Evolutionary conservation across 2,329 filamentous ascomycete species (phyloP).

Genomic region (Hymenoscyphus infarciens): DNA sequence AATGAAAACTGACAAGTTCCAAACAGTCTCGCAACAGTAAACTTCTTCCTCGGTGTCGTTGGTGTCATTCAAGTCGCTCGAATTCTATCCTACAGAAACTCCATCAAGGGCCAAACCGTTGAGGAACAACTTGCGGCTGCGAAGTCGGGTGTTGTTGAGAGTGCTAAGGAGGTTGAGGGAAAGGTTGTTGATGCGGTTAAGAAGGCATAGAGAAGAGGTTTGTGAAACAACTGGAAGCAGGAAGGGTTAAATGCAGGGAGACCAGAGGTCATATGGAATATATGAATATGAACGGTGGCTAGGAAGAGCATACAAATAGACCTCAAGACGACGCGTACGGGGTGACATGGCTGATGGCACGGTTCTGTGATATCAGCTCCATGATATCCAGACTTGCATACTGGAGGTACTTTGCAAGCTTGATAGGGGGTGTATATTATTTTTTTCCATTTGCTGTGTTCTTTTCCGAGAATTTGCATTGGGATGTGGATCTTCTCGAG

Average conservation of each 20-base stretch:
- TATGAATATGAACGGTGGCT: too few relatives aligned
- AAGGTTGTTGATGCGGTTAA: constrained; percentile 38
- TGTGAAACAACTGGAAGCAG: too few relatives aligned
- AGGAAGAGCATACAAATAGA: too few relatives aligned
- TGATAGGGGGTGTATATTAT: neutral
- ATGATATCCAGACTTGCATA: neutral
- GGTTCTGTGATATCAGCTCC: neutral
- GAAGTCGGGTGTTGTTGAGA: constrained; percentile 25
- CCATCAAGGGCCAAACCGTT: constrained; percentile 49
- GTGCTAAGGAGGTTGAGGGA: constrained; percentile 32
- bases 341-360: neutral
- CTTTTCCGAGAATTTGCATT: too few relatives aligned
- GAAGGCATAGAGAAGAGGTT: constrained; percentile 11
- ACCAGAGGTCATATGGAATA: too few relatives aligned
- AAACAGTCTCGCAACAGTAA: constrained; percentile 82
- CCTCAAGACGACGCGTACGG: too few relatives aligned
- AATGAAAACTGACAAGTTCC: neutral
- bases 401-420: neutral
- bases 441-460: neutral
- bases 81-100: constrained; percentile 65
- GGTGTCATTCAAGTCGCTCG: constrained; percentile 78
- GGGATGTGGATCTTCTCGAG: too few relatives aligned
- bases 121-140: constrained; percentile 32
- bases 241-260: too few relatives aligned
- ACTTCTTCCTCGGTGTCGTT: constrained; percentile 94